phyloP scores from a whole-genome alignment of 1,284 basidiomycete species.

The Cryptococcus hybrid region DNA sequence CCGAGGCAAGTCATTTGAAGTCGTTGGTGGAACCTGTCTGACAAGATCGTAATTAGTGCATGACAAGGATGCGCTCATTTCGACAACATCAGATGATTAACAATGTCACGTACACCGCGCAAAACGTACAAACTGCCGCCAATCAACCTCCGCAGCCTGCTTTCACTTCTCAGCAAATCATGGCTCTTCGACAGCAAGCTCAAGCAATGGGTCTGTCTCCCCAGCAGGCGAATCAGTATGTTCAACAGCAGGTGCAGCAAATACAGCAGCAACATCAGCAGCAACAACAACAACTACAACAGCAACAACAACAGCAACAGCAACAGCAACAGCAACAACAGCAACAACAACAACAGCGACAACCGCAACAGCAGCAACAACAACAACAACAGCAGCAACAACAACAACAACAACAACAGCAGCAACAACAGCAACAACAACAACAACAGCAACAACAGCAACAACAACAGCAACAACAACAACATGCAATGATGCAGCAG shows the following conservation, averaged over 20 bases:
- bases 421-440: too few species aligned
- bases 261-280: too few species aligned
- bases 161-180: not conserved
- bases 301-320: too few species aligned
- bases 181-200: not conserved
- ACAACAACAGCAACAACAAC: slow-evolving; percentile 16
- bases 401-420: too few species aligned
- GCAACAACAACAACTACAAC: too few species aligned
- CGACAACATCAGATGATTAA: slow-evolving; percentile 13
- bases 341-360: slow-evolving; percentile 14
- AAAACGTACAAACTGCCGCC: not conserved
- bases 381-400: too few species aligned
- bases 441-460: too few species aligned
- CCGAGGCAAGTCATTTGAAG: slow-evolving; percentile 34
- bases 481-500: slow-evolving; percentile 16
- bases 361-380: too few species aligned
- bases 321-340: not conserved
- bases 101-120: not conserved
- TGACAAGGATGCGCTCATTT: slow-evolving; percentile 33
- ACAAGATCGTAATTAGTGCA: slow-evolving; percentile 20
- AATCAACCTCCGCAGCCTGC: not conserved
- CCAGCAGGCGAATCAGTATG: not conserved
- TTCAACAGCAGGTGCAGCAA: not conserved
- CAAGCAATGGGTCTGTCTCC: not conserved
- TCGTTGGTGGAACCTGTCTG: not conserved